Conservation (phyloP, 305 asterid species). For the Fraxinus dipetala region DNA sequence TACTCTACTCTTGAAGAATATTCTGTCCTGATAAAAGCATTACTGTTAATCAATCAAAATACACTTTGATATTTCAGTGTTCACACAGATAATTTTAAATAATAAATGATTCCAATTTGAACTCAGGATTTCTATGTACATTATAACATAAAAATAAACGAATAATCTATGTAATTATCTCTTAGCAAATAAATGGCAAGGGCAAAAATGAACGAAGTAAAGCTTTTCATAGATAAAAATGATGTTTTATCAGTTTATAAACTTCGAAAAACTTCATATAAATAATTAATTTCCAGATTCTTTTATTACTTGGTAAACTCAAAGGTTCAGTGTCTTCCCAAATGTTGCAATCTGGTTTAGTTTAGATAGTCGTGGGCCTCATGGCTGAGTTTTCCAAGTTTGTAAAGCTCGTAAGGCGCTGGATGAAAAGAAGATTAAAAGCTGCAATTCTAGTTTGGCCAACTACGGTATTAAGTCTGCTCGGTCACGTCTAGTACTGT, state of each 20-base stretch:
- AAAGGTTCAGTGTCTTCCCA: neutral
- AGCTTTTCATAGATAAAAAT: neutral
- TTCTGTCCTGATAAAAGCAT: neutral
- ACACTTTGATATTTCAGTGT: neutral
- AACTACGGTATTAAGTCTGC: neutral
- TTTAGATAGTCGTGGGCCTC: neutral
- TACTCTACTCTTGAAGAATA: conserved; percentile 4
- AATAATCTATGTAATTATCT: neutral
- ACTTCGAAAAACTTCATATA: neutral
- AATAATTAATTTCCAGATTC: neutral
- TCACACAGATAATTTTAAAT: neutral
- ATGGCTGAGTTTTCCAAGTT: neutral
- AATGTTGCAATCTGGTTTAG: neutral
- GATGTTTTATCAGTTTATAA: neutral
- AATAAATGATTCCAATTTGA: neutral
- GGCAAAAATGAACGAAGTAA: neutral
- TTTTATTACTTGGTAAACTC: neutral
- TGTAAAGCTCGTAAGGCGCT: neutral
- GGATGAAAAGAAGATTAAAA: neutral
- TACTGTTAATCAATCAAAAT: neutral
- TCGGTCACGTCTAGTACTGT: neutral
- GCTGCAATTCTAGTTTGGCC: neutral
- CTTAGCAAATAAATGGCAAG: neutral
- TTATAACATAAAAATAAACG: neutral
- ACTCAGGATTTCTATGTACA: neutral